These are phyloP conservation scores for Sclerotinia glacialis DNA, from an alignment of 2,329 filamentous ascomycete species.

Conservation along the genomic window DNA sequence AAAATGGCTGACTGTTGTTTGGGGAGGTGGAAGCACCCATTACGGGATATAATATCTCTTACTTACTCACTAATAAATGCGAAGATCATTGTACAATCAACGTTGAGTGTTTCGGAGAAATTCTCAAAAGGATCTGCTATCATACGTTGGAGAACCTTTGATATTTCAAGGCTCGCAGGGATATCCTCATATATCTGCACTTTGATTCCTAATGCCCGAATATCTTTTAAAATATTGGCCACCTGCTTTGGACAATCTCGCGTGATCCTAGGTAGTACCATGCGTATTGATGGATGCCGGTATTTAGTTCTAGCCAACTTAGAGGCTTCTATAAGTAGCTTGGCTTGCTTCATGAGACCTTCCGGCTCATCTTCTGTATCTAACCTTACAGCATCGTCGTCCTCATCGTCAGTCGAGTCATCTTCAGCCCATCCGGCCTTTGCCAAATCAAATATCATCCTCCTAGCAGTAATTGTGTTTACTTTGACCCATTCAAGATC, in stretches of 20 bases:
- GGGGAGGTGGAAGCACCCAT: background rate
- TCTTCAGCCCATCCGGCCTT: slow-evolving; percentile 61
- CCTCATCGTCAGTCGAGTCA: slow-evolving; percentile 45
- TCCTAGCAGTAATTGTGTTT: slow-evolving; percentile 60
- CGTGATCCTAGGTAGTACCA: slow-evolving; percentile 59
- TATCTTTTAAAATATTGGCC: slow-evolving; percentile 53
- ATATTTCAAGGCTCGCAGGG: slow-evolving; percentile 26
- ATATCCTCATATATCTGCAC: slow-evolving; percentile 37
- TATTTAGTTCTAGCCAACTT: slow-evolving; percentile 56
- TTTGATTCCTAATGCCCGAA: slow-evolving; percentile 48
- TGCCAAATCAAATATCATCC: slow-evolving; percentile 65
- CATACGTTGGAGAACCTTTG: slow-evolving; percentile 37
- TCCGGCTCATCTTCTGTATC: slow-evolving; percentile 42
- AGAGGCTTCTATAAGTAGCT: slow-evolving; percentile 57
- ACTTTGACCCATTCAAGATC: slow-evolving; percentile 68
- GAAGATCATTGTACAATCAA: slow-evolving; percentile 64
- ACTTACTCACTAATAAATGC: slow-evolving; percentile 60
- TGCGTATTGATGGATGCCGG: slow-evolving; percentile 54
- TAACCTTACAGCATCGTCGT: slow-evolving; percentile 40
- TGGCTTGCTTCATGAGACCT: slow-evolving; percentile 58
- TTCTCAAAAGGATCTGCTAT: slow-evolving; percentile 42
- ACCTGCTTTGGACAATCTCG: slow-evolving; percentile 50
- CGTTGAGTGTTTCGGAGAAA: slow-evolving; percentile 49
- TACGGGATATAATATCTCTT: background rate
- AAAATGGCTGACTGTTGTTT: background rate